Conservation (phyloP, 306 rosid species). For the Trichosanthes truncata region DNA sequence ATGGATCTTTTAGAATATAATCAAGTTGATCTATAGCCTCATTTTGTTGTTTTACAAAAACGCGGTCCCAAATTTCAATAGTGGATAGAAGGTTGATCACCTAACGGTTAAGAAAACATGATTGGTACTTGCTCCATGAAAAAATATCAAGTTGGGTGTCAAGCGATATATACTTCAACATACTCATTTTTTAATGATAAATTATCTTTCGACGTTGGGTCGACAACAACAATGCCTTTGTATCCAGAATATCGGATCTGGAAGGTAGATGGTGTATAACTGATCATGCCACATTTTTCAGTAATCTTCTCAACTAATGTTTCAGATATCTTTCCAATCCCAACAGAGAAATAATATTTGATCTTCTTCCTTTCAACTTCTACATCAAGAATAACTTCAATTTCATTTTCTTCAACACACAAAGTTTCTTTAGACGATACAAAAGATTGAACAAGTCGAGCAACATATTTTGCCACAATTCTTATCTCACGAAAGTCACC, state of each 20-base stretch:
- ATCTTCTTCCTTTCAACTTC: not conserved
- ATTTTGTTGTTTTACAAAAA: conserved; percentile 19
- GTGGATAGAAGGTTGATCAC: conserved; percentile 29
- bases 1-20: conserved; percentile 18
- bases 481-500: conserved; percentile 25
- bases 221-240: conserved; percentile 38
- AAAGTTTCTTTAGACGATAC: conserved; percentile 25
- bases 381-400: conserved; percentile 22
- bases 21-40: conserved; percentile 17
- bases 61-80: conserved; percentile 12
- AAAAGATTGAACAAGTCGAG: conserved; percentile 39
- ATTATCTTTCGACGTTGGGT: conserved; percentile 20
- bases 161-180: conserved; percentile 25
- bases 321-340: conserved; percentile 34
- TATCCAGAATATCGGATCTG: conserved; percentile 35
- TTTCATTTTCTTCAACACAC: conserved; percentile 9
- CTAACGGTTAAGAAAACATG: conserved; percentile 33
- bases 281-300: conserved; percentile 15
- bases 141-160: conserved; percentile 23
- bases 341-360: conserved; percentile 30
- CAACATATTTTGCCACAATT: conserved; percentile 31
- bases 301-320: conserved; percentile 26
- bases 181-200: conserved; percentile 28
- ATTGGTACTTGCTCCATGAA: conserved; percentile 30
- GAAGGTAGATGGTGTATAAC: conserved; percentile 29